Base-by-base conservation (phyloP, 2,329 filamentous ascomycete species). In the Scedosporium minutisporum region DNA sequence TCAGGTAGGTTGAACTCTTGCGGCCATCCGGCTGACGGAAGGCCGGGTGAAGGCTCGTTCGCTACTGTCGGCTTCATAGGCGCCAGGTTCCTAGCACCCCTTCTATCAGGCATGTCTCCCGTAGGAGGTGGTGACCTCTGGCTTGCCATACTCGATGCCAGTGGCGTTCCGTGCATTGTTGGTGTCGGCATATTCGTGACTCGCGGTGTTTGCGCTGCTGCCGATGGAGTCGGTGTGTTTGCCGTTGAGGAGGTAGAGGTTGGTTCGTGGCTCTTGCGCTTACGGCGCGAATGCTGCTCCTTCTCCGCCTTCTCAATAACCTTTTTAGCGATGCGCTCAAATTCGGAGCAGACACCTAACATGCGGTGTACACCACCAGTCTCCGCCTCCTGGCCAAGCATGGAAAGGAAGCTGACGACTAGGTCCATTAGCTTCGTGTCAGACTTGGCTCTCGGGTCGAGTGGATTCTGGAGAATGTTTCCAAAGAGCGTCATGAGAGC, bases 401-500 rank as follows among this genome's bases (percentile, higher is more conserved):
- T 93, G 3, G 90, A 91, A 41, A 99, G 77, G 74, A 97, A 99
- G 53, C 87, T 92, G 62, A 97, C 93, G 1, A 99, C 95, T 6
- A 93, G 81, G 67, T 88, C 91, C 92, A 99, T 97, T 21, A 97
- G 77, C 67, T 90, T 89, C 16, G 95, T 86, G 72, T 99, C 95
- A 1, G 92, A 92, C 62, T 91, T 87, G 51, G 93, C 93, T 57
- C 92, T 84, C 1, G 89, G 86, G 70, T 99, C 95, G 64, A 93
- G 85, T 0, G 95, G 95, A 68, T 97, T 97, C 72, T 99, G 95
- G 0, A 99, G 76, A 57, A 97, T 96, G 70, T 97, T 97, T 64
- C 93, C 93, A 70, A 99, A 99, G 1, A 99, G 78, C 0, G 95
- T 97, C 55, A 99, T 92, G 4, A 97, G 83, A 1, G 95, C 90